Conservation (phyloP, 306 rosid genomes). For the Hylodesmum podocarpum region DNA sequence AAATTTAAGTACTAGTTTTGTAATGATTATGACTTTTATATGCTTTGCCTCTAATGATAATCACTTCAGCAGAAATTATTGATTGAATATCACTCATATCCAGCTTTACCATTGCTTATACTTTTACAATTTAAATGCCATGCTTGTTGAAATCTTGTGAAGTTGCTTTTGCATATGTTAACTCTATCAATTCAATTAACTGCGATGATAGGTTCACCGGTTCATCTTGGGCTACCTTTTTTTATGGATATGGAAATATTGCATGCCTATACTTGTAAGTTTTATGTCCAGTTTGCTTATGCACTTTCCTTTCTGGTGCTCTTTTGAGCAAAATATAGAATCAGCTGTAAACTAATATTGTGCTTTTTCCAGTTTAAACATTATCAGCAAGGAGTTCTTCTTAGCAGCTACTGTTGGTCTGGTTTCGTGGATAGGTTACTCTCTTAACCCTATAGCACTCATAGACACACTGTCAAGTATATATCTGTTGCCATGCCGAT, state of each 20-base stretch:
- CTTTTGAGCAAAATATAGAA: conserved; percentile 19
- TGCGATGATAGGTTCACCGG: conserved; percentile 71
- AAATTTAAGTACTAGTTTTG: conserved; percentile 1
- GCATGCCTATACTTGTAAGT: conserved; percentile 76
- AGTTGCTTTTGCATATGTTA: conserved; percentile 19
- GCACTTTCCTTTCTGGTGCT: neutral
- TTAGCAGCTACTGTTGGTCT: conserved; percentile 68
- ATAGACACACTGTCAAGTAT: neutral
- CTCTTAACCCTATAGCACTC: conserved; percentile 13
- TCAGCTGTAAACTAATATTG: conserved; percentile 23
- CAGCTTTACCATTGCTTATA: neutral
- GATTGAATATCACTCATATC: neutral
- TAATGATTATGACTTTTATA: neutral
- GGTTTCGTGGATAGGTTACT: conserved; percentile 68
- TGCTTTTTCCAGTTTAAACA: conserved; percentile 54
- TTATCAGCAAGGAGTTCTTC: conserved; percentile 73
- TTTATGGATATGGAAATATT: conserved; percentile 90
- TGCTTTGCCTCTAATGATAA: conserved; percentile 2
- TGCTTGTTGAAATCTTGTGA: conserved; percentile 3
- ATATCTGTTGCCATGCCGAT: neutral
- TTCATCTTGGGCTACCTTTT: conserved; percentile 78
- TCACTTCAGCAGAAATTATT: neutral
- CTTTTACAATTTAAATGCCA: neutral
- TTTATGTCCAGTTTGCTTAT: conserved; percentile 19
- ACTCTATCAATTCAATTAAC: neutral